Conservation (phyloP, 2,329 filamentous ascomycete genomes). For the Colletotrichum godetiae region DNA sequence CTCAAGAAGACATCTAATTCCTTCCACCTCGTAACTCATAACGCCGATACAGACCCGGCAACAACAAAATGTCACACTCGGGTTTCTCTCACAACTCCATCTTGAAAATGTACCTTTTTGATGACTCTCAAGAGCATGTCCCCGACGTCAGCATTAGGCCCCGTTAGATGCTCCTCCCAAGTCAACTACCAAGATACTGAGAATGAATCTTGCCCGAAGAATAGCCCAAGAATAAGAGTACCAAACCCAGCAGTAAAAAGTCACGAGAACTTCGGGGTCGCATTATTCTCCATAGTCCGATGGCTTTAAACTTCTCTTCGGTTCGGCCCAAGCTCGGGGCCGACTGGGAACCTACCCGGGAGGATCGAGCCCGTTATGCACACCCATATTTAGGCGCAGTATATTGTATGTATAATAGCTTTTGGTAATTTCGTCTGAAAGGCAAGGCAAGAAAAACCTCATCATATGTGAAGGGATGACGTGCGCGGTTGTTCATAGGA, state of each 20-base stretch:
- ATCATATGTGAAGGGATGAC: neutral
- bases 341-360: neutral
- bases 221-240: too few relatives aligned
- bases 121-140: neutral
- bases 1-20: too few relatives aligned
- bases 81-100: neutral
- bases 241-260: neutral
- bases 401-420: neutral
- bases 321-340: neutral
- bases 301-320: neutral
- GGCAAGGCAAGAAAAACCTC: neutral
- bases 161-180: neutral
- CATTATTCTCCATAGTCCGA: neutral
- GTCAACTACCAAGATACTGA: neutral
- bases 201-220: too few relatives aligned
- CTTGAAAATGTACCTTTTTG: neutral
- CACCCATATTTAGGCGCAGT: neutral
- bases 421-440: neutral
- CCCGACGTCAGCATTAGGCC: neutral
- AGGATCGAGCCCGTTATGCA: neutral
- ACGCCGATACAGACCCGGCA: too few relatives aligned
- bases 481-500: neutral
- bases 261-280: neutral
- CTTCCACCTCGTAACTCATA: too few relatives aligned
- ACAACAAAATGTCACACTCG: too few relatives aligned